Percentiles rank a stretch among this genome's conserved stretches.
phyloP scores from a whole-genome alignment of 192 early-diverging fungal species.

The Rhizoclosmatium sp. region DNA sequence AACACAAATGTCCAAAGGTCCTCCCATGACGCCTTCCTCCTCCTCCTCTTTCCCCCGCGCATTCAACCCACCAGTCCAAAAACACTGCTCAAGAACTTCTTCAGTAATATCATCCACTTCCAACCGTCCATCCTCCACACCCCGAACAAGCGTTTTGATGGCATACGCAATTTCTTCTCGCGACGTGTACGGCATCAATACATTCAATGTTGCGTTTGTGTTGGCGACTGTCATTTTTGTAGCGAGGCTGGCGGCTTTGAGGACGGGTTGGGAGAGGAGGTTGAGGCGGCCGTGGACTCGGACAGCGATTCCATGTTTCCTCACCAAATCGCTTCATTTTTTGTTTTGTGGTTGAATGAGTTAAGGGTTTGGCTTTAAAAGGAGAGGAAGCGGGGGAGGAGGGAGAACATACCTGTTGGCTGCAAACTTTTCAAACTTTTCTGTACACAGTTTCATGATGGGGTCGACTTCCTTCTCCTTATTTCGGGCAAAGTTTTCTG shows the following conservation, averaged over 20 bases:
- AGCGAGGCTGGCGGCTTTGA: conserved; percentile 64
- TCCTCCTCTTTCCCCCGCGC: neutral
- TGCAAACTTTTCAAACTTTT: conserved; percentile 80
- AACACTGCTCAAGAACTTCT: conserved; percentile 61
- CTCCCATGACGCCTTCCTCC: conserved; percentile 15
- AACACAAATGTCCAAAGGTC: conserved; percentile 86
- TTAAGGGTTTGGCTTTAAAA: too few species aligned
- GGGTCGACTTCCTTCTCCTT: conserved; percentile 82
- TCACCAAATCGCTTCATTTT: conserved; percentile 73
- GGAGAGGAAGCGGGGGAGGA: neutral
- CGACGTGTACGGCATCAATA: conserved; percentile 92
- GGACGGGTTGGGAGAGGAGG: conserved; percentile 74
- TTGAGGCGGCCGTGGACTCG: conserved; percentile 80
- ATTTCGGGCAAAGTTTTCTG: conserved; percentile 93
- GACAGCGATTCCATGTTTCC: conserved; percentile 75
- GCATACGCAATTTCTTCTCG: conserved; percentile 89
- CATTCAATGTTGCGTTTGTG: conserved; percentile 80
- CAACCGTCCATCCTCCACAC: conserved; percentile 64
- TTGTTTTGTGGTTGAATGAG: too few species aligned
- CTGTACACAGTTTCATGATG: conserved; percentile 81
- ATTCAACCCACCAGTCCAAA: conserved; percentile 50
- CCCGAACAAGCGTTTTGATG: conserved; percentile 51
- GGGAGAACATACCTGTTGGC: conserved; percentile 62
- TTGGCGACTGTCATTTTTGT: conserved; percentile 65
- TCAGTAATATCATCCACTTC: conserved; percentile 66